These are phyloP conservation scores for Colletotrichum higginsianum DNA, from an alignment of 2,329 filamentous ascomycete genomes.

Conservation along the genomic window DNA sequence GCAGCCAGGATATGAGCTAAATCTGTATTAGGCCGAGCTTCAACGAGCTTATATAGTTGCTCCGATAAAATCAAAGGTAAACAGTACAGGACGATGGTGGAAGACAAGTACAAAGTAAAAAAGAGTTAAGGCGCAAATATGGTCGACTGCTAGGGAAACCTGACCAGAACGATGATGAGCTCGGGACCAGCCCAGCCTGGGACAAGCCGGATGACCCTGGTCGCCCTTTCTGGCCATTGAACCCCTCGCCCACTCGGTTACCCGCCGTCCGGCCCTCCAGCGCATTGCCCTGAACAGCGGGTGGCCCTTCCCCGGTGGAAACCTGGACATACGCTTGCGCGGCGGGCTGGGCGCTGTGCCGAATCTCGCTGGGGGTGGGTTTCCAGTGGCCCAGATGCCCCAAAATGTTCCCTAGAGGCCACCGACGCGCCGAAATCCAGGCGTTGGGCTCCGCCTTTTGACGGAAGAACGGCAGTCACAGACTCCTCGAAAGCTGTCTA, in stretches of 20 bases:
- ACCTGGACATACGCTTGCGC: slow-evolving; percentile 19
- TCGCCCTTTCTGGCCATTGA: slow-evolving; percentile 6
- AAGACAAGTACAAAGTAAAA: slow-evolving; percentile 19
- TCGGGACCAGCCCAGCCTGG: slow-evolving; percentile 34
- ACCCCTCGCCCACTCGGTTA: slow-evolving; percentile 3
- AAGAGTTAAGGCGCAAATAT: slow-evolving; percentile 13
- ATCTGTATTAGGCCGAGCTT: not conserved
- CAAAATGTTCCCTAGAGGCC: not conserved
- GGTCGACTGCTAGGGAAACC: slow-evolving; percentile 24
- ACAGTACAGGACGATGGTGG: slow-evolving; percentile 13
- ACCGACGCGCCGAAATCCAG: slow-evolving; percentile 26
- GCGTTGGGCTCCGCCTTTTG: slow-evolving; percentile 16
- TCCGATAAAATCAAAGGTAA: slow-evolving; percentile 1
- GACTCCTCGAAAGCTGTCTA: too few species aligned
- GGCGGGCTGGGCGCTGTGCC: slow-evolving; percentile 35
- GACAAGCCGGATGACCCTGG: slow-evolving; percentile 38
- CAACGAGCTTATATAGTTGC: not conserved
- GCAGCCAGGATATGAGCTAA: not conserved
- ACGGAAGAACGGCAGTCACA: slow-evolving; percentile 16
- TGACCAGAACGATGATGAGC: slow-evolving; percentile 40
- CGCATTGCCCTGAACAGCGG: slow-evolving; percentile 9
- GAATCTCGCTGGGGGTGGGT: slow-evolving; percentile 23
- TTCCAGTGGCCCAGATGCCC: slow-evolving; percentile 21
- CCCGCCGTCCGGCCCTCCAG: slow-evolving; percentile 5
- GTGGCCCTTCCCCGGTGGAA: slow-evolving; percentile 4